Percentiles rank a stretch among this genome's conserved stretches.
Evolutionary conservation across 495 filamentous ascomycete genomes (phyloP).

Genomic region (Elasticomyces elasticus): DNA sequence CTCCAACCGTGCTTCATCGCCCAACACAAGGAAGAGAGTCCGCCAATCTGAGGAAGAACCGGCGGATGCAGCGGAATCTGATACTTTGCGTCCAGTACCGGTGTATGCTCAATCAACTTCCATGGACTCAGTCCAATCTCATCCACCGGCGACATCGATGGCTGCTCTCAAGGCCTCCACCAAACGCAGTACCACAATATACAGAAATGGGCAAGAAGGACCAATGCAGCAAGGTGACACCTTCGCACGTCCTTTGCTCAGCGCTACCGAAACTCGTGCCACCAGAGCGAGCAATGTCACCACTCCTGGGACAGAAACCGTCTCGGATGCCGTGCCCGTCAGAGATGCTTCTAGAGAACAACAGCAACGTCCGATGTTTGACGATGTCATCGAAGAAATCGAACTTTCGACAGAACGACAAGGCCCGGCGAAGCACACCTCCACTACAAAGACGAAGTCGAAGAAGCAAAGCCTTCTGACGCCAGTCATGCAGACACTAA

Average conservation of each 20-base stretch:
- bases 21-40: not conserved
- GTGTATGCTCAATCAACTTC: constrained; percentile 3
- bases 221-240: not conserved
- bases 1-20: not conserved
- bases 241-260: not conserved
- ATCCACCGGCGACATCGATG: not conserved
- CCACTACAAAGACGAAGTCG: not conserved
- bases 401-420: too few relatives aligned
- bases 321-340: not conserved
- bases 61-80: not conserved
- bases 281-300: not conserved
- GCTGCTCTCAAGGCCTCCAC: not conserved
- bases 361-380: not conserved
- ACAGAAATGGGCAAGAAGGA: not conserved
- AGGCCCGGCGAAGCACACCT: too few relatives aligned
- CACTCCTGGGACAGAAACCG: not conserved
- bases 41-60: not conserved
- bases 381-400: constrained; percentile 7
- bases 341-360: not conserved
- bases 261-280: not conserved
- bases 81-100: not conserved
- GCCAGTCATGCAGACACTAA: not conserved
- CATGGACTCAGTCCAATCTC: not conserved
- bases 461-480: not conserved
- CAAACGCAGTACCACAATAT: not conserved